Conservation (phyloP, 768 basidiomycete genomes). For the Sistotremastrum niveocremeum region DNA sequence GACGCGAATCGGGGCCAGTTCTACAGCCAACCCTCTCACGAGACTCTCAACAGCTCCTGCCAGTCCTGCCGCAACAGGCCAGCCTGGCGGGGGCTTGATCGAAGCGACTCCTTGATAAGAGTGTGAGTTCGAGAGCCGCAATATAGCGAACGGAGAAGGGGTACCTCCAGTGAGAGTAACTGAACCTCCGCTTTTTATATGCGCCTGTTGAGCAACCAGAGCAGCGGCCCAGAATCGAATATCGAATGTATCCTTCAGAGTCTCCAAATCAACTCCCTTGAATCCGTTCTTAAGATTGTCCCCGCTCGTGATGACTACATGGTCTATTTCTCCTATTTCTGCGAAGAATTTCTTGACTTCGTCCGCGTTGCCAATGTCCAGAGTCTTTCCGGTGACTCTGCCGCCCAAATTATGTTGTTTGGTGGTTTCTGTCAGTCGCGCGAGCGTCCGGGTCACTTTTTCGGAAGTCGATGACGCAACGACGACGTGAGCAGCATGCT, state of each 20-base stretch:
- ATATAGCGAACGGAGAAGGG: neutral
- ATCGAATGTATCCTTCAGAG: conserved; percentile 4
- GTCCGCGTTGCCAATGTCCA: neutral
- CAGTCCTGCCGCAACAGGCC: conserved; percentile 7
- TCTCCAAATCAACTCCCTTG: conserved; percentile 1
- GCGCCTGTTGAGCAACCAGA: conserved; percentile 4
- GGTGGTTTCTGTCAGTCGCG: neutral
- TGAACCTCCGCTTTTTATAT: conserved; percentile 5
- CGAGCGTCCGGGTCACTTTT: neutral
- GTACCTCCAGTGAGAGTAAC: conserved; percentile 5
- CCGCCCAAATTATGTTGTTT: neutral
- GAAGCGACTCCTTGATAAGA: conserved; percentile 2
- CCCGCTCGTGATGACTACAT: conserved; percentile 6
- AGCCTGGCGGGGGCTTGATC: conserved; percentile 4
- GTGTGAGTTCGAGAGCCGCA: too few relatives aligned
- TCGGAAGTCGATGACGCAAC: conserved; percentile 2
- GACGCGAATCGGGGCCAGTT: conserved; percentile 10
- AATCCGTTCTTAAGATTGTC: conserved; percentile 1
- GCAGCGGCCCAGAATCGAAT: conserved; percentile 9
- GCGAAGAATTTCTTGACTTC: conserved; percentile 1
- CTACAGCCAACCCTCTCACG: conserved; percentile 8
- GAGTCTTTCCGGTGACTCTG: conserved; percentile 1
- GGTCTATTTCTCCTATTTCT: conserved; percentile 6
- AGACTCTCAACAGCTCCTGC: conserved; percentile 7
- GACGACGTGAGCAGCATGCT: conserved; percentile 5